Percentiles rank a stretch among this genome's conserved stretches.
These are phyloP conservation scores for Leucocoprinus sp. DNA, from an alignment of 768 basidiomycete species.

Conservation along the genomic window DNA sequence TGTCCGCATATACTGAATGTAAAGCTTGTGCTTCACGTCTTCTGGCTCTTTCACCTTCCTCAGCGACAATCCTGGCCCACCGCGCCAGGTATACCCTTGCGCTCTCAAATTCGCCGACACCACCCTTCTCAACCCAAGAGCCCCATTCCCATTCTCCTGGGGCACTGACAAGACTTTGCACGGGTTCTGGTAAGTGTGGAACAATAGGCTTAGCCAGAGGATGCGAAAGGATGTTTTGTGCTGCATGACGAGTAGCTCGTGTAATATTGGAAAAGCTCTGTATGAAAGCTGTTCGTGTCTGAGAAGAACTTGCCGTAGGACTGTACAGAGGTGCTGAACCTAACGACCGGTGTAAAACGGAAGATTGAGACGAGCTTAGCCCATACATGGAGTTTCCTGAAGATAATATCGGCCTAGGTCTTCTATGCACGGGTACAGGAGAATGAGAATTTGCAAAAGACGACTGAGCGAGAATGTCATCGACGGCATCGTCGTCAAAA, in stretches of 20 bases:
- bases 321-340: slow-evolving; percentile 41
- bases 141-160: slow-evolving; percentile 92
- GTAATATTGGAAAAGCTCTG: slow-evolving; percentile 94
- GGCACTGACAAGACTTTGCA: slow-evolving; percentile 81
- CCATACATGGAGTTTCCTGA: slow-evolving; percentile 14
- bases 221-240: slow-evolving; percentile 91
- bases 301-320: slow-evolving; percentile 21
- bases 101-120: slow-evolving; percentile 93
- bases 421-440: slow-evolving; percentile 76
- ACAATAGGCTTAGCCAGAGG: slow-evolving; percentile 94
- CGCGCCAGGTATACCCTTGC: slow-evolving; percentile 93
- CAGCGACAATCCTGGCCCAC: slow-evolving; percentile 96
- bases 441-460: slow-evolving; percentile 72
- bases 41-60: slow-evolving; percentile 91
- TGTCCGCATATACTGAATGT: slow-evolving; percentile 36
- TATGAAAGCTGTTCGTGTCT: slow-evolving; percentile 76
- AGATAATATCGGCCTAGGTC: slow-evolving; percentile 56
- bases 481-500: slow-evolving; percentile 81
- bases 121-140: slow-evolving; percentile 87
- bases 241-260: slow-evolving; percentile 84
- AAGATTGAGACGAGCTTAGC: slow-evolving; percentile 53
- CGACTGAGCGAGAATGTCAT: slow-evolving; percentile 77
- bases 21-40: slow-evolving; percentile 68
- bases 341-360: slow-evolving; percentile 75
- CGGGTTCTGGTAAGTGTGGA: slow-evolving; percentile 92